Conservation (phyloP, 257 asterid species). For the Eustoma russellianum region DNA sequence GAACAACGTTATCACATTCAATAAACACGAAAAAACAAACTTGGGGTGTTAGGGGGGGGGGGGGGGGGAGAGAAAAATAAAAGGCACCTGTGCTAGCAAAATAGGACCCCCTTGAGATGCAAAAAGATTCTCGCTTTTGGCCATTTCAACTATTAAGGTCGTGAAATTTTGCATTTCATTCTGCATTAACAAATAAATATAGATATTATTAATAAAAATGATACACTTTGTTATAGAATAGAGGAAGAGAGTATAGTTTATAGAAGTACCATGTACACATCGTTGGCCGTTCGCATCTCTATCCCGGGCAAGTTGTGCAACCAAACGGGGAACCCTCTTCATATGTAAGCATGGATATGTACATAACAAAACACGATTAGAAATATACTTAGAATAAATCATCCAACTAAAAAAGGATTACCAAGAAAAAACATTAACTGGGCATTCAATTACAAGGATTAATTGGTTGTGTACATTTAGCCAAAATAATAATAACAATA, state of each 20-base stretch:
- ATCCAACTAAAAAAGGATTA: neutral
- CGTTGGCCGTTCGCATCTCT: constrained; percentile 49
- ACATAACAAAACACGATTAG: neutral
- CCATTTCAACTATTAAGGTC: constrained; percentile 47
- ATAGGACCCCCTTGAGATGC: constrained; percentile 94
- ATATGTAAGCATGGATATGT: neutral
- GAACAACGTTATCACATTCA: neutral
- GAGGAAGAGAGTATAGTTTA: neutral
- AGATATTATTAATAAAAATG: neutral
- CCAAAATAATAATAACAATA: no score
- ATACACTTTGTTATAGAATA: no score
- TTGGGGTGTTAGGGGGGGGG: no score
- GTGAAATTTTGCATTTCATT: constrained; percentile 75
- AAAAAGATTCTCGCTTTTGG: constrained; percentile 55
- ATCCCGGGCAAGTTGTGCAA: constrained; percentile 48
- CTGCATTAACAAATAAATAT: constrained; percentile 11
- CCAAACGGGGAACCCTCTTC: constrained; percentile 81
- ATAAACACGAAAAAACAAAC: neutral
- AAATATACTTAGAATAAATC: no score
- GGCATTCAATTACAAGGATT: no score
- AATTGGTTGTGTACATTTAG: no score
- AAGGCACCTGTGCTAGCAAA: constrained; percentile 55
- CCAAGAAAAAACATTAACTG: no score
- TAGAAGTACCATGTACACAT: constrained; percentile 40
- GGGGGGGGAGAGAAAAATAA: neutral